Evolutionary conservation across 1,139 yeast species (phyloP).

Genomic region (Nakaseomyces nivariensis): DNA sequence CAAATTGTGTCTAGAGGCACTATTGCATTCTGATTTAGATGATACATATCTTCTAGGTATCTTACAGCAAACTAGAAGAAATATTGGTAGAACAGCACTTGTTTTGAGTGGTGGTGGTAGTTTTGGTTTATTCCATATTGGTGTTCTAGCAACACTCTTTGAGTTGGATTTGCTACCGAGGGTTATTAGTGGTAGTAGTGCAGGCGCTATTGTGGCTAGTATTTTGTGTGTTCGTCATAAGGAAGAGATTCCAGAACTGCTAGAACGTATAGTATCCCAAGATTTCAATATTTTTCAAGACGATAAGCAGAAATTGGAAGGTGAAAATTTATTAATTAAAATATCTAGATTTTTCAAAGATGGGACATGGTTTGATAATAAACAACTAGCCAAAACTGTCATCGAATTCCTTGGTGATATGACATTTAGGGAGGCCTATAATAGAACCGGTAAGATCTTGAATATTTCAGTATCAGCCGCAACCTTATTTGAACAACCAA

Average conservation of each 20-base stretch:
- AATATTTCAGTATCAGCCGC: constrained; percentile 90
- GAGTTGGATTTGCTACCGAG: constrained; percentile 73
- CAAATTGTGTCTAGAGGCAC: constrained; percentile 44
- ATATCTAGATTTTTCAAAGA: constrained; percentile 37
- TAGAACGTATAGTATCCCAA: constrained; percentile 44
- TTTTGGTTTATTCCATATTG: constrained; percentile 86
- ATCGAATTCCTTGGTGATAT: constrained; percentile 75
- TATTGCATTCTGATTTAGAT: constrained; percentile 42
- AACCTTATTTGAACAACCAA: constrained; percentile 68
- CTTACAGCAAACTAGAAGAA: constrained; percentile 78
- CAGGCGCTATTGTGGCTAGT: constrained; percentile 92
- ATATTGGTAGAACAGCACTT: constrained; percentile 87
- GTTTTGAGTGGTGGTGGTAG: constrained; percentile 94
- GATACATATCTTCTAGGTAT: constrained; percentile 64
- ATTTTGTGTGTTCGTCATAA: constrained; percentile 72
- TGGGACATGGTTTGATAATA: constrained; percentile 84
- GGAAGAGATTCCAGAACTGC: constrained; percentile 54
- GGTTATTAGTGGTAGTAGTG: constrained; percentile 90
- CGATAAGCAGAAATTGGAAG: constrained; percentile 37
- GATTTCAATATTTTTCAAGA: constrained; percentile 67
- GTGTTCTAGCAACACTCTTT: constrained; percentile 71
- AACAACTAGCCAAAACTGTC: constrained; percentile 64
- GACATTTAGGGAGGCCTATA: constrained; percentile 89
- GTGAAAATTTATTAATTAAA: constrained; percentile 38
- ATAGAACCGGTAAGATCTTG: constrained; percentile 73